Conservation (phyloP, 768 basidiomycete species). For the Trametes maxima region DNA sequence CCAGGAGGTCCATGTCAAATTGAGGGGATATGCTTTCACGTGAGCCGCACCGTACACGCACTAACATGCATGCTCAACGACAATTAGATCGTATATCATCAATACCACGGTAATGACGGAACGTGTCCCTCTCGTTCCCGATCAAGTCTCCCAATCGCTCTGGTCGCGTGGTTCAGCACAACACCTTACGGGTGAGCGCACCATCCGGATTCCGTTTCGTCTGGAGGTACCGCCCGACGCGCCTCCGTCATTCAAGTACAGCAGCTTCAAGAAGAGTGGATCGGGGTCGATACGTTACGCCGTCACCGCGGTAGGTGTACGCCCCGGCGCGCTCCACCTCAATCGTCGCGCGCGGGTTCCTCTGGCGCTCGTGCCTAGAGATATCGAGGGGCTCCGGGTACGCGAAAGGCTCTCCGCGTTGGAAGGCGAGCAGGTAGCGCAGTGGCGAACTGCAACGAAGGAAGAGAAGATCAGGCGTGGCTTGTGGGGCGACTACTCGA, state of each 20-base stretch:
- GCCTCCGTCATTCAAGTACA: constrained; percentile 13
- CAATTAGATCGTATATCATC: background rate
- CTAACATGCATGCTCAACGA: background rate
- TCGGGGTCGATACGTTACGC: constrained; percentile 9
- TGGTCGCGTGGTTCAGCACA: constrained; percentile 16
- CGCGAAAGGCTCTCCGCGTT: background rate
- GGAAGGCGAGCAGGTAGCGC: background rate
- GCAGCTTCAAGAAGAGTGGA: background rate
- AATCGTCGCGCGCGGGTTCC: constrained; percentile 6
- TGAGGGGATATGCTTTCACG: constrained; percentile 19
- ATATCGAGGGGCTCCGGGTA: background rate
- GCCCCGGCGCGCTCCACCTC: constrained; percentile 4
- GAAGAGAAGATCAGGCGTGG: constrained; percentile 11
- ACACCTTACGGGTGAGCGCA: constrained; percentile 6
- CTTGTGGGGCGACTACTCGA: constrained; percentile 11
- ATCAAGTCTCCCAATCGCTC: background rate
- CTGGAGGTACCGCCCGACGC: constrained; percentile 14
- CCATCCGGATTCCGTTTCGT: constrained; percentile 16
- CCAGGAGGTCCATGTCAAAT: constrained; percentile 23
- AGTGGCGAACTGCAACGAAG: background rate
- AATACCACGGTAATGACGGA: background rate
- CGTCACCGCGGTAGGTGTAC: constrained; percentile 20
- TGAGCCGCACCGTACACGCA: constrained; percentile 2
- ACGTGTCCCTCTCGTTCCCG: background rate
- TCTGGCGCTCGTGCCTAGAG: constrained; percentile 14